Base-by-base conservation (phyloP, 768 basidiomycete species). In the Steccherinum ochraceum region DNA sequence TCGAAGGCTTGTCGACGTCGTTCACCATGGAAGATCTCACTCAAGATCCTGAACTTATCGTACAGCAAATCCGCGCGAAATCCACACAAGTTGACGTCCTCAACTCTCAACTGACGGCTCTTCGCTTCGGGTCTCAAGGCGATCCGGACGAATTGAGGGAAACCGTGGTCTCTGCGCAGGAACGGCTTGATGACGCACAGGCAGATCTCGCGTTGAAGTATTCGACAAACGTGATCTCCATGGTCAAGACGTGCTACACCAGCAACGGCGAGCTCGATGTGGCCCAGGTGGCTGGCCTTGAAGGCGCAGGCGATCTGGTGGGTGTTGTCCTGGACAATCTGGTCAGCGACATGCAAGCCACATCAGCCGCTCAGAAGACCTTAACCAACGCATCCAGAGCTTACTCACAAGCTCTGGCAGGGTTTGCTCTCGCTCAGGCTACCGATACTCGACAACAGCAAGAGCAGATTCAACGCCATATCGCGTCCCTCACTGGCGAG, bases 21-120 rank as follows among this genome's bases (percentile, higher is more conserved):
- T 66, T 66, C 52, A 58, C 56, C 1, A 46, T 61, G 57, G 63
- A 64, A 45, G 64, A 66, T 46, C 56, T 66, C 20, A 64, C 64
- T 2, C 50, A 52, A 16, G 52, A 60, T 46, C 30, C 53, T 16
- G 64, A 63, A 5, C 45, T 63, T 26, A 63, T 66, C 24, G 50
- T 52, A 19, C 48, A 55, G 18, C 63, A 64, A 27, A 60, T 66
- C 42, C 48, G 56, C 44, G 24, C 35, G 48, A 66, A 63, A 44
- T 59, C 61, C 4, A 50, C 50, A 24, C 57, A 58, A 21, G 54
- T 66, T 23, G 64, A 66, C 46, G 52, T 49, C 5, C 60, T 66
- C 43, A 62, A 63, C 24, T 12, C 49, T 4, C 58, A 58, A 41
- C 51, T 66, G 11, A 56, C 59, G 0, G 24, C 56, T 1, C 52